phyloP scores from a whole-genome alignment of 2,329 filamentous ascomycete species.

The Capronia americana region DNA sequence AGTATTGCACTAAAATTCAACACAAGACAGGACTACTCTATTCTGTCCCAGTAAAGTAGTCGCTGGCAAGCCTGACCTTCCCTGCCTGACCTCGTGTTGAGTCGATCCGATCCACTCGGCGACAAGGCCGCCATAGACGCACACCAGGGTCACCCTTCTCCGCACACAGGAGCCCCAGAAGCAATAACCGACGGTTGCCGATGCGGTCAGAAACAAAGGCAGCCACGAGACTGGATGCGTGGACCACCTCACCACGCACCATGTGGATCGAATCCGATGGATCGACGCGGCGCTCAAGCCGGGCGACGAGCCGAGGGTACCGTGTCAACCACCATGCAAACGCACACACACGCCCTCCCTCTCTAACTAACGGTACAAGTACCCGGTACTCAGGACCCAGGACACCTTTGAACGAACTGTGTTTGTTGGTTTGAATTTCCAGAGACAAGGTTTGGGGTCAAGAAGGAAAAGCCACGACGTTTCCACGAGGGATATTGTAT shows the following conservation, averaged over 20 bases:
- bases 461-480: no score
- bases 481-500: background rate
- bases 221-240: background rate
- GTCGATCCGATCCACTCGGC: background rate
- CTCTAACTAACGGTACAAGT: background rate
- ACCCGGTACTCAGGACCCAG: no score
- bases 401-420: no score
- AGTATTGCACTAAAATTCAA: background rate
- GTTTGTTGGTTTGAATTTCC: no score
- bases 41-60: background rate
- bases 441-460: no score
- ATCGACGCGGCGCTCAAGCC: background rate
- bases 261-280: background rate
- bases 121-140: conserved; percentile 11
- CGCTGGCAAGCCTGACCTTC: background rate
- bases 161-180: background rate
- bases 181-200: conserved; percentile 16
- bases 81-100: background rate
- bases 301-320: conserved; percentile 1
- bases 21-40: background rate
- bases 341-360: background rate
- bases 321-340: conserved; percentile 5
- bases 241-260: no score
- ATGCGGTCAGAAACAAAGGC: background rate
- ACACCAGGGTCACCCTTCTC: background rate